A percentile compares a stretch with the other conserved stretches of the same genome.
Evolutionary conservation across 2,329 filamentous ascomycete species (phyloP).

Genomic region (Penicillium expansum): DNA sequence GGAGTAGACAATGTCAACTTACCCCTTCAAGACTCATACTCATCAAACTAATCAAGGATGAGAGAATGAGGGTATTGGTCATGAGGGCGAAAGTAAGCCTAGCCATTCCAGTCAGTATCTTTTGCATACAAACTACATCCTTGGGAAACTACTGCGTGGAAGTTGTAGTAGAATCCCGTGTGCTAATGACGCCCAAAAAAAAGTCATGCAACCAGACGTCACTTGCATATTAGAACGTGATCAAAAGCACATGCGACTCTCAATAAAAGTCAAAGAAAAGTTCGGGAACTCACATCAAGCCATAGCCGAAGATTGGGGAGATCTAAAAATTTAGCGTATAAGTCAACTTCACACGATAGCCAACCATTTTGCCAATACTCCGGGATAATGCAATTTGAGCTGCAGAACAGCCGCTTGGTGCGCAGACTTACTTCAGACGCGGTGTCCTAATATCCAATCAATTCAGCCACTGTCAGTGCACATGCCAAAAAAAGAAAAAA

Average conservation of each 20-base stretch:
- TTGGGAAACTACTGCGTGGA: conserved; percentile 13
- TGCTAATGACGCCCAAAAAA: not conserved
- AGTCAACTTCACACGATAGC: conserved; percentile 38
- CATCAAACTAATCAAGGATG: conserved; percentile 57
- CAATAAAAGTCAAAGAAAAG: conserved; percentile 12
- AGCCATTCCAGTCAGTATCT: conserved; percentile 15
- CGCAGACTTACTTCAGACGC: conserved; percentile 37
- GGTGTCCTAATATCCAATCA: conserved; percentile 41
- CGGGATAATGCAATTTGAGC: conserved; percentile 25
- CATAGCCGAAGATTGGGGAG: conserved; percentile 41
- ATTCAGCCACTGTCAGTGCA: conserved; percentile 39
- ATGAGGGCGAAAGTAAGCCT: conserved; percentile 59
- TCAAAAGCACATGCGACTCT: conserved; percentile 30
- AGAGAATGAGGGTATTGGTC: conserved; percentile 61
- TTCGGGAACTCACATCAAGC: conserved; percentile 37
- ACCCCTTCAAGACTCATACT: conserved; percentile 58
- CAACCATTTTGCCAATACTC: conserved; percentile 37
- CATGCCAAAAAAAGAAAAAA: conserved; percentile 5
- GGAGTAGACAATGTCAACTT: conserved; percentile 28
- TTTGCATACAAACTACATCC: not conserved
- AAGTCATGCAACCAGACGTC: conserved; percentile 3
- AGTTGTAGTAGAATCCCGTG: conserved; percentile 13
- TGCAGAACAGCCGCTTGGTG: conserved; percentile 33
- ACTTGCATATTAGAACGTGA: conserved; percentile 36
- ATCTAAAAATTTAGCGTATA: conserved; percentile 40